Evolutionary conservation across 2,329 filamentous ascomycete genomes (phyloP), one percentile per base, ranked within the genome.

Genomic region (Trichophyton mentagrophytes): DNA sequence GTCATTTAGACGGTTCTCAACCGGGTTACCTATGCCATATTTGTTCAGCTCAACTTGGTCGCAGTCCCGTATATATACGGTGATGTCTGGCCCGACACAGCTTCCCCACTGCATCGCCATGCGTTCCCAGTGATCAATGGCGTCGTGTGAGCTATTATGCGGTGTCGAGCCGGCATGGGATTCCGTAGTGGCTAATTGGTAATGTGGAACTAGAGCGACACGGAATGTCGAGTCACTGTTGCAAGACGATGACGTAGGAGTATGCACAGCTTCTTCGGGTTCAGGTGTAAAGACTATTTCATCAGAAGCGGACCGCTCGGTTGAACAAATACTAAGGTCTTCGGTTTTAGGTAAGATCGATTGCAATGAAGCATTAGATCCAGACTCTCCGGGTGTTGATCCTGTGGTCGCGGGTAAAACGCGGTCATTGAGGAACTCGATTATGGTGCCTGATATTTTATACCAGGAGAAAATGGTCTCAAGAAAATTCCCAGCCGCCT

Each of bases 61-160:
- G 56, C 72, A 72, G 42, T 77, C 73, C 3, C 73, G 71, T 55
- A 78, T 71, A 59, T 76, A 75, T 11, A 79, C 70, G 0, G 76
- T 78, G 58, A 78, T 72, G 63, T 97, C 92, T 0, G 92, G 85
- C 0, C 88, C 89, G 0, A 91, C 80, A 60, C 89, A 87, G 8
- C 90, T 89, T 8, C 91, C 85, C 92, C 92, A 97, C 22, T 96
- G 81, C 49, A 88, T 92, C 40, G 92, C 92, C 79, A 93, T 90
- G 92, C 92, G 97, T 72, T 95, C 88, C 90, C 92, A 97, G 75
- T 97, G 92, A 68, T 95, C 90, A n/a, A 88, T 81, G 0, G 88
- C 85, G 15, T 84, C 82, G 71, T 95, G 96, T 5, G 81, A 79
- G 69, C 95, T 90, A 17, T 80, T 77, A 65, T 95, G 90, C 1